Percentiles rank a stretch among this genome's conserved stretches.
Conservation (phyloP, 108 stramenopile species). For the Fistulifera solaris region DNA sequence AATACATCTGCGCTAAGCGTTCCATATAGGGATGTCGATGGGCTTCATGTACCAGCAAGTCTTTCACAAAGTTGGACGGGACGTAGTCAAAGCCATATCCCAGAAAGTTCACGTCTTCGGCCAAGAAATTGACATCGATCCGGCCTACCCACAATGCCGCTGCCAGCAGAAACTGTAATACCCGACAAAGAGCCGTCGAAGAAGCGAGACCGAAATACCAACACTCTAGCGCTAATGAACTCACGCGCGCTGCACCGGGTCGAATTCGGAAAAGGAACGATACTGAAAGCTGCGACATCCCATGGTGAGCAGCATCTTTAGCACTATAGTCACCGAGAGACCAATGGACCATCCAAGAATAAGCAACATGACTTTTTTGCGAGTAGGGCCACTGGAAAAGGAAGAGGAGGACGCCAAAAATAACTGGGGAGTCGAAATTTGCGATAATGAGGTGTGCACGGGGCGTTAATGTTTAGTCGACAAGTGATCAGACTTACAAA, state of each 20-base stretch:
- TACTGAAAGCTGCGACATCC: conserved; percentile 18
- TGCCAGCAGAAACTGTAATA: conserved; percentile 21
- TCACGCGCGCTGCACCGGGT: conserved; percentile 16
- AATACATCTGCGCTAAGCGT: conserved; percentile 40
- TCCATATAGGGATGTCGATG: conserved; percentile 67
- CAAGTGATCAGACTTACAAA: no score
- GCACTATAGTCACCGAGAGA: conserved; percentile 14
- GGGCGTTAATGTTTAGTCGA: no score
- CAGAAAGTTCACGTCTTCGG: conserved; percentile 4
- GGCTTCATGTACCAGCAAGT: conserved; percentile 19
- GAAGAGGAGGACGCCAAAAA: conserved; percentile 17
- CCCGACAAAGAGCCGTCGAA: no score
- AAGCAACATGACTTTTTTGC: conserved; percentile 6
- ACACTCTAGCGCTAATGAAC: conserved; percentile 17
- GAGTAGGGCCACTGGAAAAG: conserved; percentile 23
- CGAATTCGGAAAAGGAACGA: conserved; percentile 19
- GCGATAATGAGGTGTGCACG: no score
- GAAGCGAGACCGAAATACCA: no score
- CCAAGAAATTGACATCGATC: conserved; percentile 27
- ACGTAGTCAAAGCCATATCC: conserved; percentile 11
- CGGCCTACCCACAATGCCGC: conserved; percentile 20
- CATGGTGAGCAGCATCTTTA: conserved; percentile 23
- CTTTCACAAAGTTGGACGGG: conserved; percentile 1
- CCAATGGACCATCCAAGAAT: conserved; percentile 24
- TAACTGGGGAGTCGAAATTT: not conserved